Base-by-base conservation (phyloP, 1,284 basidiomycete genomes). In the Marasmius oreades region DNA sequence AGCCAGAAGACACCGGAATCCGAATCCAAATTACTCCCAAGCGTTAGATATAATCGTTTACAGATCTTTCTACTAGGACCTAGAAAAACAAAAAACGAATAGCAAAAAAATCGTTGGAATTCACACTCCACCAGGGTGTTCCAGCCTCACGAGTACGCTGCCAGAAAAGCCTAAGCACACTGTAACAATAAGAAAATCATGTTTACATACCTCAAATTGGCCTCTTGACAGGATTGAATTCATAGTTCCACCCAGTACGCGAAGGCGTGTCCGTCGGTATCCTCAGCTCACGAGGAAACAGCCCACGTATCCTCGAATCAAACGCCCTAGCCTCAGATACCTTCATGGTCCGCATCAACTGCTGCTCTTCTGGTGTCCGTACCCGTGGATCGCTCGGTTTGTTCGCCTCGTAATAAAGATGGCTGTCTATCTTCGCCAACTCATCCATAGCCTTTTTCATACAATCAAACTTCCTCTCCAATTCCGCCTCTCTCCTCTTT, bases 391-490 rank as follows among this genome's bases (percentile, higher is more conserved):
- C 92, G 71, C 86, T 90, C 67, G 73, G 77, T 66, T 81, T 82
- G 68, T 91, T 93, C 11, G 92, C 92, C 69, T 86, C 82, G 65
- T 77, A 78, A 66, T 87, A 94, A 33, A 92, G 72, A 55, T 72
- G 74, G n/a, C 75, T 74, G 66, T 90, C 87, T 23, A 90, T 72
- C 60, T 78, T 75, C 66, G 86, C 80, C 58, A 95, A 77, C 67
- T 88, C 86, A 59, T 90, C 84, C 85, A 95, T 93, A 18, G 93
- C 93, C 60, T 73, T 75, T 66, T 74, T 75, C 90, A 95, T 91
- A 64, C 82, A 82, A 56, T 82, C 79, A 64, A 86, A 91, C 71
- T 94, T 93, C 66, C 84, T 79, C 57, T 75, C 72, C 60, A 92
- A 67, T 65, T 89, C 87, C 44, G 76, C 80, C 34, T 85, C 79